These are phyloP conservation scores for Pseudoscleropodium purum DNA, from an alignment of 225 moss, liverwort and hornwort genomes.

Conservation along the genomic window DNA sequence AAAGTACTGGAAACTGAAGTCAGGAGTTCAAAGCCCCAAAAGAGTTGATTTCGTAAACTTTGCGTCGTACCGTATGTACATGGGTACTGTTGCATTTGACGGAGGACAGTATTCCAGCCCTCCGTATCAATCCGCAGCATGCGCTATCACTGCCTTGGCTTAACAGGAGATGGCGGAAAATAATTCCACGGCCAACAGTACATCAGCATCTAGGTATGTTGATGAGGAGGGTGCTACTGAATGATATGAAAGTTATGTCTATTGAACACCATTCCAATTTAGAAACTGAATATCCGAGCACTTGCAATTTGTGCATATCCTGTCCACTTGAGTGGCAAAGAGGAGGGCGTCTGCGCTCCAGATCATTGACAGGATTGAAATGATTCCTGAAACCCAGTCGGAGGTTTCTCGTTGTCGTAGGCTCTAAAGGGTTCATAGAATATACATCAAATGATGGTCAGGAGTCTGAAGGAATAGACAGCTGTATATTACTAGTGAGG, in stretches of 20 bases:
- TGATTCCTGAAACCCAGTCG: neutral
- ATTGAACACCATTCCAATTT: neutral
- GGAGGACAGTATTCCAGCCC: neutral
- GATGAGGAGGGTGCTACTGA: too few relatives aligned
- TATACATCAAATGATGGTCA: neutral
- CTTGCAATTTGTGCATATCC: neutral
- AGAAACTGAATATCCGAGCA: too few relatives aligned
- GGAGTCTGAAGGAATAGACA: neutral
- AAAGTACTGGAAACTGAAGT: neutral
- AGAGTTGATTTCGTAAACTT: neutral
- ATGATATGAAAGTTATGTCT: too few relatives aligned
- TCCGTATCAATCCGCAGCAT: neutral
- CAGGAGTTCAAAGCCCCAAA: neutral
- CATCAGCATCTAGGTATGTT: too few relatives aligned
- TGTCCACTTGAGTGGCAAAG: neutral
- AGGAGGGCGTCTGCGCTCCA: too few relatives aligned
- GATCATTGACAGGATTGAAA: neutral
- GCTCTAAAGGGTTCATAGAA: neutral
- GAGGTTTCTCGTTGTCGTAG: neutral
- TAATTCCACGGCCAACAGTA: too few relatives aligned
- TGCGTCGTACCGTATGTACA: neutral
- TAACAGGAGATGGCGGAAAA: too few relatives aligned
- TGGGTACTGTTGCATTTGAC: neutral
- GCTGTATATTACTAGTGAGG: too few relatives aligned
- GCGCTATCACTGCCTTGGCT: too few relatives aligned